phyloP scores from a whole-genome alignment of 192 early-diverging fungal species.

The Coemansia sp. region DNA sequence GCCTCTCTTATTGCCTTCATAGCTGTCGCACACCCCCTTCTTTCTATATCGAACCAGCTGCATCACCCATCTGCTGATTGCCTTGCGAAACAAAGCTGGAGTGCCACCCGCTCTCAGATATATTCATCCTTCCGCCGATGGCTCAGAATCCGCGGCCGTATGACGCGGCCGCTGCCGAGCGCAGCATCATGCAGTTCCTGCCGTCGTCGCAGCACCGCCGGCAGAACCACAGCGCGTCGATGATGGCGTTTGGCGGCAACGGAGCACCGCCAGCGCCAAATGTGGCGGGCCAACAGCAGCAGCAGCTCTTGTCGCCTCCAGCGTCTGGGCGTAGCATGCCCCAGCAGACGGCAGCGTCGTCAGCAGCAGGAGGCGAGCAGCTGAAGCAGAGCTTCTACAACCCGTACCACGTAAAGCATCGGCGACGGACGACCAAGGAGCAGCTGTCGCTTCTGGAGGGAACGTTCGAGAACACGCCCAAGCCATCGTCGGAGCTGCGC shows the following conservation, averaged over 20 bases:
- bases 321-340: conserved; percentile 1
- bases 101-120: neutral
- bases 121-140: conserved; percentile 8
- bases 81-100: neutral
- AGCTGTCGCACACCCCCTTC: neutral
- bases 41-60: conserved; percentile 2
- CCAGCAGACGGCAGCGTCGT: neutral
- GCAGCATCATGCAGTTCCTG: conserved; percentile 13
- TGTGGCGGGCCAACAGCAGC: conserved; percentile 4
- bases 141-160: conserved; percentile 23
- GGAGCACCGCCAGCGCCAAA: neutral
- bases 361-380: conserved; percentile 40
- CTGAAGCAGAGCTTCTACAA: conserved; percentile 72
- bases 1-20: neutral
- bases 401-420: conserved; percentile 75
- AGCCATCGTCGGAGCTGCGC: conserved; percentile 65
- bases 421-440: conserved; percentile 67
- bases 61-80: neutral
- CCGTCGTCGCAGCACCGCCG: conserved; percentile 5
- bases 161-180: conserved; percentile 7
- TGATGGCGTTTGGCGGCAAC: neutral
- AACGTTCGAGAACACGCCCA: conserved; percentile 65
- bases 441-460: conserved; percentile 72
- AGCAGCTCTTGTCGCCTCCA: conserved; percentile 14
- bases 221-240: neutral